A percentile compares a stretch with the other conserved stretches of the same genome.
Conservation (phyloP, 805 yeast genomes). For the Starmerella scarabaei region DNA sequence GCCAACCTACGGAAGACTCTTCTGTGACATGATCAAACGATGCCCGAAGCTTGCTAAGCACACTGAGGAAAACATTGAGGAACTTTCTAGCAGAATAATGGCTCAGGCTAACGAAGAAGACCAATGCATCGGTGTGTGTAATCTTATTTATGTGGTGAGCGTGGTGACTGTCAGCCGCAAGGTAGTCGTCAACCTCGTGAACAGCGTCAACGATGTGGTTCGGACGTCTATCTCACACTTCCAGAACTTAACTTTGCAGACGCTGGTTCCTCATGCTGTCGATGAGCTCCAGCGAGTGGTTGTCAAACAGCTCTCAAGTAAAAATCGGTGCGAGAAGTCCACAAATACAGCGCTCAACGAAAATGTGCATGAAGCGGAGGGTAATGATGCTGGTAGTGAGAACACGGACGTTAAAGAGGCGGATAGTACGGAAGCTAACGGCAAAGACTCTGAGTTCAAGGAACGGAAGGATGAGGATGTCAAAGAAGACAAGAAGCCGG, state of each 20-base stretch:
- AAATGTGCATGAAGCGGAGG: neutral
- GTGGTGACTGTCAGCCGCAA: conserved; percentile 2
- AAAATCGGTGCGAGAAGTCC: no score
- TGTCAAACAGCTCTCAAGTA: neutral
- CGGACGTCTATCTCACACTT: conserved; percentile 33
- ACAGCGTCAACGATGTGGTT: conserved; percentile 37
- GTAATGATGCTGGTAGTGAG: neutral
- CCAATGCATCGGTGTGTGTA: conserved; percentile 55
- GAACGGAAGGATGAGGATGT: neutral
- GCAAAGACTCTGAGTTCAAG: neutral
- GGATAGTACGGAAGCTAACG: neutral
- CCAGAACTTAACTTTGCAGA: conserved; percentile 46
- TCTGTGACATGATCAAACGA: conserved; percentile 54
- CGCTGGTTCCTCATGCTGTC: conserved; percentile 60
- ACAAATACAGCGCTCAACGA: no score
- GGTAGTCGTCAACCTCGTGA: conserved; percentile 11
- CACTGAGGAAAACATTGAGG: conserved; percentile 40
- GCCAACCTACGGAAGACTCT: conserved; percentile 50
- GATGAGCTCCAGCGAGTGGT: conserved; percentile 44
- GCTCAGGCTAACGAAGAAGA: conserved; percentile 41
- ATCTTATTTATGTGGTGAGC: conserved; percentile 37
- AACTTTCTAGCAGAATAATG: conserved; percentile 36
- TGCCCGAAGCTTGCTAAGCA: conserved; percentile 37
- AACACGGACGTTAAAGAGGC: neutral
- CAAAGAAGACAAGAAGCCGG: neutral